Evolutionary conservation across 2,329 filamentous ascomycete genomes (phyloP), one percentile per base, ranked within the genome.

Genomic region (Penicillium sp.): DNA sequence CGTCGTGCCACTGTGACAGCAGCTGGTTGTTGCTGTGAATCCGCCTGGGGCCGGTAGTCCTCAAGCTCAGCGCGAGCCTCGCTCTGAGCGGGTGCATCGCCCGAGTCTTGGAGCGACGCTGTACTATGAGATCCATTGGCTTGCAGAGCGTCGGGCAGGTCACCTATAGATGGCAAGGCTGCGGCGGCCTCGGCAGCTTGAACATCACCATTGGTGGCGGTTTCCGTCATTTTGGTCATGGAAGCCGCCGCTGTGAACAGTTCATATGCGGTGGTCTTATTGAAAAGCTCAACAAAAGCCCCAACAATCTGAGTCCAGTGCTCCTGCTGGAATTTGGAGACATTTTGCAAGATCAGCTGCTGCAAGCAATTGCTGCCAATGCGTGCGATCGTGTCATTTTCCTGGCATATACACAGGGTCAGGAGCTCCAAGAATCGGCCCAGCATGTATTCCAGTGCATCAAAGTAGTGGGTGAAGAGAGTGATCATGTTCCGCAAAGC

Each of bases 311-410:
- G 92, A 44, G 87, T 84, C 95, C 95, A 99, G 73, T 99, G 93
- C 53, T 89, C 85, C 1, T 86, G 81, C 22, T 84, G 86, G 75
- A 99, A 97, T 72, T 98, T 98, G 59, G 86, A 87, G 10, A 99
- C 95, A 65, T 99, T 99, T 72, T 98, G 93, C 44, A 99, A 75
- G 57, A 99, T 97, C 45, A 99, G 80, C 72, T 98, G 93, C 73
- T 99, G 95, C 52, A 99, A 78, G 72, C 96, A 99, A 72, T 99
- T 99, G 79, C 93, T 98, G 52, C 95, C 95, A 67, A 99, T 99
- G 24, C 96, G 86, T 3, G 95, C 96, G 63, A 99, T 93, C 0
- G 96, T 99, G 70, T 99, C 95, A 68, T 99, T 99, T 72, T 99
- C 95, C 74, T 99, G 95, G 72, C 93, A 98, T 61, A 99, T 99